These are phyloP conservation scores for Schizothecium vesticola DNA, from an alignment of 495 filamentous ascomycete species.

Conservation along the genomic window DNA sequence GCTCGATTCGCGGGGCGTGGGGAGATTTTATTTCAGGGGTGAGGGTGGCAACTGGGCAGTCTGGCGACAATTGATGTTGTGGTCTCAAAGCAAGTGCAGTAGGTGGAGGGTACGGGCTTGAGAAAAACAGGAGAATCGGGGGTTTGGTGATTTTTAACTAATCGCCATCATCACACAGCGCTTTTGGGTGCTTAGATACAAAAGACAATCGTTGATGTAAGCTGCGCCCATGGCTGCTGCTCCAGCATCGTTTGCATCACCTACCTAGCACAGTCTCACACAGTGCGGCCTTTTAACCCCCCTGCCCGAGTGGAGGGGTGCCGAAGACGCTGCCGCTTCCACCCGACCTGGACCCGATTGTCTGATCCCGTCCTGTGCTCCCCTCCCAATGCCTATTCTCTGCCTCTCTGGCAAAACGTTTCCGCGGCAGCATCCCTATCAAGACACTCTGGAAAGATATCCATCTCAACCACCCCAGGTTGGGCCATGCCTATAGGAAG, in stretches of 20 bases:
- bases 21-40: background rate
- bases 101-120: background rate
- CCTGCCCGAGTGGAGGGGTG: background rate
- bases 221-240: background rate
- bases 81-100: too few species aligned
- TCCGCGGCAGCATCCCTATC: background rate
- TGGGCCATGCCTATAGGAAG: background rate
- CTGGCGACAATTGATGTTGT: background rate
- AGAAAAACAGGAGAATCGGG: conserved; percentile 2
- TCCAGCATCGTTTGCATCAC: background rate
- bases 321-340: conserved; percentile 6
- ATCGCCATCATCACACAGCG: conserved; percentile 17
- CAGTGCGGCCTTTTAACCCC: conserved; percentile 2
- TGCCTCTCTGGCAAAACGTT: background rate
- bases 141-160: conserved; percentile 24
- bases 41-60: too few species aligned
- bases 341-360: background rate
- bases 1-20: background rate
- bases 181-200: background rate
- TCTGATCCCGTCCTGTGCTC: background rate
- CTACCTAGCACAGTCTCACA: background rate
- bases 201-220: conserved; percentile 2
- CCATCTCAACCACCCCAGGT: background rate
- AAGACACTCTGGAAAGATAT: background rate
- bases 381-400: background rate